Base-by-base conservation (phyloP, 805 yeast species). In the Candida sithepensis region DNA sequence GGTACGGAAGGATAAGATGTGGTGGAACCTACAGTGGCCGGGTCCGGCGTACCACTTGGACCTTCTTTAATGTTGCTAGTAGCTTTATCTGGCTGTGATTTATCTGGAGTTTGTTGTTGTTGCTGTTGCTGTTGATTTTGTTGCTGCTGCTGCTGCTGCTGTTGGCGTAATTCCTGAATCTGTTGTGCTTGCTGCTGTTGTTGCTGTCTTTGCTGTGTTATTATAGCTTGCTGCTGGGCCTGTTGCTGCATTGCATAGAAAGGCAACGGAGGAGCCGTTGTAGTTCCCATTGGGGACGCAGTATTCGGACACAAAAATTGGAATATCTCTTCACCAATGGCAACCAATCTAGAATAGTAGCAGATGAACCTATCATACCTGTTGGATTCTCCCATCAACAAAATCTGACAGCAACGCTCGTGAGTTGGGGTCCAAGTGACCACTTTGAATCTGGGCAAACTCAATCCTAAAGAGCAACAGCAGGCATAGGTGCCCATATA, bases 401-500 rank as follows among this genome's bases (percentile, higher is more conserved):
- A 49, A 38, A 67, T 34, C 48, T 65, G 64, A 34, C 64, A 56
- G 45, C 70, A 75, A 38, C 61, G 54, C 44, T 71, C 74, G 60
- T 75, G 78, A 18, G 63, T 68, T 3, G 67, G 60, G 3, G 75
- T 65, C 82, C 82, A 78, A 26, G 62, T 53, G 4, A 77, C 81
- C 20, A 74, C 66, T 53, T 71, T 75, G 56, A 77, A 78, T 43
- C 79, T 63, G 7, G 80, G 78, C 42, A 78, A 63, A 4, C 79
- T 71, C 33, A 78, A 61, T 5, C 78, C 80, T 32, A 78, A 61
- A 3, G 78, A 72, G 2, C 79, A 80, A 59, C 79, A 75, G 50
- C 76, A 72, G 34, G 75, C 64, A 57, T 76, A 78, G 9, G 77
- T 76, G 45, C 77, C 73, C 52, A 78, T 59, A 50, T 71, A 72